Evolutionary conservation across 1,139 yeast species (phyloP).

Genomic region (Debaryomyces psychrophilus): DNA sequence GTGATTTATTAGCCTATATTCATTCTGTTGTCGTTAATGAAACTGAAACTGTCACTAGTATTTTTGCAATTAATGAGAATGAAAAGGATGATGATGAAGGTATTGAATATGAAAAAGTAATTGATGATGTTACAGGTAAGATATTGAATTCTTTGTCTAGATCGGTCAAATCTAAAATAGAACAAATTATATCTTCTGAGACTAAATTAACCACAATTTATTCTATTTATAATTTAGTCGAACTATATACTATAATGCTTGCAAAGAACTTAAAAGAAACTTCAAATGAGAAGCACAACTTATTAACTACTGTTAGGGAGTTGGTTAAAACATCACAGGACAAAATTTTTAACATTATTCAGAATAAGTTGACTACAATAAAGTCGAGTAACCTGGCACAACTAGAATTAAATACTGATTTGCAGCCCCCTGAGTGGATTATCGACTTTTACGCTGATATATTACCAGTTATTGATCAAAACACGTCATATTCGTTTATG

Average conservation of each 20-base stretch:
- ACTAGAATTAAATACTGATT: slow-evolving; percentile 46
- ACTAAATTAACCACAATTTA: slow-evolving; percentile 56
- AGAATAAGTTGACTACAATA: slow-evolving; percentile 46
- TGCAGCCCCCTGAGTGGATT: slow-evolving; percentile 77
- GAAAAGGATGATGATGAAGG: slow-evolving; percentile 21
- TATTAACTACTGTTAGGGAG: slow-evolving; percentile 29
- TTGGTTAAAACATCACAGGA: slow-evolving; percentile 39
- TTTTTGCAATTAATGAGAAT: slow-evolving; percentile 25
- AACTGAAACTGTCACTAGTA: slow-evolving; percentile 65
- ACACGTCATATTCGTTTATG: slow-evolving; percentile 41
- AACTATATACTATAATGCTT: slow-evolving; percentile 72
- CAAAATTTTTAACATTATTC: slow-evolving; percentile 43
- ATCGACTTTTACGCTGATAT: slow-evolving; percentile 56
- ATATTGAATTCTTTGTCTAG: slow-evolving; percentile 39
- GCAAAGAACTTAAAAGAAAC: slow-evolving; percentile 40
- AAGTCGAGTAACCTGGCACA: slow-evolving; percentile 44
- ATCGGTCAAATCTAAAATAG: slow-evolving; percentile 54
- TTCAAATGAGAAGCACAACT: slow-evolving; percentile 19
- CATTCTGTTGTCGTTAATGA: slow-evolving; percentile 92
- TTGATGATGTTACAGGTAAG: slow-evolving; percentile 37
- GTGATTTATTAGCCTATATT: slow-evolving; percentile 87
- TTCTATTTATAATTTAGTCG: slow-evolving; percentile 64
- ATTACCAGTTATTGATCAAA: slow-evolving; percentile 52
- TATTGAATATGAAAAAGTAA: slow-evolving; percentile 26
- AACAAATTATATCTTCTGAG: slow-evolving; percentile 70